Evolutionary conservation across 2,329 filamentous ascomycete species (phyloP).

Genomic region (Aureobasidium melanogenum): DNA sequence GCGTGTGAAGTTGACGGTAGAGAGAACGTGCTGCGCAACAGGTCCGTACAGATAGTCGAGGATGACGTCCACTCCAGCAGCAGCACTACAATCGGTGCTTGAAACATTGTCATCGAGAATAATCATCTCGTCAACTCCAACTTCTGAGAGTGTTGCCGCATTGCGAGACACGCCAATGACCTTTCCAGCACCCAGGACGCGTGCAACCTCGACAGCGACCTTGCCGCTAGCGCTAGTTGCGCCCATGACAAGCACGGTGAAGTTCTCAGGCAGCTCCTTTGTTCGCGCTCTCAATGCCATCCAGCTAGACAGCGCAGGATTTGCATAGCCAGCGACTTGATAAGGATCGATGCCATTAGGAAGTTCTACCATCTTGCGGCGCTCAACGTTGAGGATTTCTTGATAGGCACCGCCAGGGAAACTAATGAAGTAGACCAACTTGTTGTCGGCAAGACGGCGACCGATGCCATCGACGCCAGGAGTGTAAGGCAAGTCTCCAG

Average conservation of each 20-base stretch:
- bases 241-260: constrained; percentile 44
- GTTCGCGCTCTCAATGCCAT: constrained; percentile 46
- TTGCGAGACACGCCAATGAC: constrained; percentile 47
- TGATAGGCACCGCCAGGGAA: constrained; percentile 33
- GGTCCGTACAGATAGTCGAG: constrained; percentile 51
- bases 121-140: constrained; percentile 40
- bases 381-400: constrained; percentile 42
- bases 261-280: constrained; percentile 30
- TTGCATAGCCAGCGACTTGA: constrained; percentile 45
- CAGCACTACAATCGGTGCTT: constrained; percentile 40
- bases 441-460: constrained; percentile 31
- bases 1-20: constrained; percentile 31
- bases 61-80: constrained; percentile 44
- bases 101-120: constrained; percentile 30
- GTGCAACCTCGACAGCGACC: constrained; percentile 41
- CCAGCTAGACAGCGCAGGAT: constrained; percentile 49
- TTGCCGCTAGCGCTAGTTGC: constrained; percentile 46
- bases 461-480: constrained; percentile 49
- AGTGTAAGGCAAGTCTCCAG: constrained; percentile 40
- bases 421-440: constrained; percentile 43
- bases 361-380: constrained; percentile 31
- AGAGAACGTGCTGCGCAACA: constrained; percentile 33
- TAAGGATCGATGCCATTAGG: constrained; percentile 39
- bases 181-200: constrained; percentile 39
- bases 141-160: constrained; percentile 31